Conservation (phyloP, 228 moss, liverwort and hornwort species). For the Sphagnum fallax region DNA sequence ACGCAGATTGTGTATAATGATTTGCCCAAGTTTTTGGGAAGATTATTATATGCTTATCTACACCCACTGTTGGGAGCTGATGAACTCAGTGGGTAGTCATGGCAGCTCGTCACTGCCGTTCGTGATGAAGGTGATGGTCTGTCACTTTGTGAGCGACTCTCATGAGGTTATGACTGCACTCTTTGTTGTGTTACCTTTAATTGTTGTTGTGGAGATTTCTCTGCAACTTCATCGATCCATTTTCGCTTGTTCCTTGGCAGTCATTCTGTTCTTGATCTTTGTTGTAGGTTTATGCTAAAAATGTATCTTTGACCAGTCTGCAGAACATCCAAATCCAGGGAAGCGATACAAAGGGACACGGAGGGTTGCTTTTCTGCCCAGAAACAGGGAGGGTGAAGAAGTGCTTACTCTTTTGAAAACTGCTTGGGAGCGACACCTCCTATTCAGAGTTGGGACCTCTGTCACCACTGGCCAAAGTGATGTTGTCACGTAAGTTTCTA, state of each 20-base stretch:
- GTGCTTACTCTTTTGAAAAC: conserved; percentile 46
- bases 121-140: no score
- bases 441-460: conserved; percentile 62
- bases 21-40: no score
- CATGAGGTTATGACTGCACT: no score
- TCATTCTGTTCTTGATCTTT: background rate
- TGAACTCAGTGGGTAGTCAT: no score
- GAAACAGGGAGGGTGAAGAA: conserved; percentile 56
- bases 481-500: conserved; percentile 49
- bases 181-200: no score
- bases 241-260: background rate
- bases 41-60: no score
- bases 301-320: background rate
- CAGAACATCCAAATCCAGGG: conserved; percentile 58
- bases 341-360: conserved; percentile 39
- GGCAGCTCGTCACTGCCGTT: no score
- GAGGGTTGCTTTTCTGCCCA: conserved; percentile 53
- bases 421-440: conserved; percentile 59
- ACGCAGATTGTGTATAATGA: no score
- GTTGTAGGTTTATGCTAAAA: background rate
- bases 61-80: no score
- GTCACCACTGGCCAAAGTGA: conserved; percentile 54
- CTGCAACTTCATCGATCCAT: no score
- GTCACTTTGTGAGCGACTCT: no score
- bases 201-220: no score